Base-by-base conservation (phyloP, 2,329 filamentous ascomycete genomes). In the Exophiala dermatitidis region DNA sequence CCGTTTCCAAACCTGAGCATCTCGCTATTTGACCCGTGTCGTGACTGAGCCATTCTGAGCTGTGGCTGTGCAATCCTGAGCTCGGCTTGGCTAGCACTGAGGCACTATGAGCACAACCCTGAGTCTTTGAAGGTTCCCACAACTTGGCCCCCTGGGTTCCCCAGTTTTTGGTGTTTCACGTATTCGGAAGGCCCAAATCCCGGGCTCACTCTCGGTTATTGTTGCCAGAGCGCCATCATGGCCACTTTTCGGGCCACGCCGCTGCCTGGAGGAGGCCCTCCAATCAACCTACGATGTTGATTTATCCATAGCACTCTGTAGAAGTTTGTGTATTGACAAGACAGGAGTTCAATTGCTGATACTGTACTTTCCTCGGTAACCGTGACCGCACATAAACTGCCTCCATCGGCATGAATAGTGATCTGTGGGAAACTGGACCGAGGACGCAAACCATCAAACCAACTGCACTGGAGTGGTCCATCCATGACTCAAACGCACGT, bases 251-350 rank as follows among this genome's bases (percentile, higher is more conserved):
- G 41, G 41, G 41, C 41, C 12, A 43, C 42, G 28, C 42, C 26
- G 28, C 42, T 30, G 38, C 38, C 38, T 42, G 5, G 38, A 42
- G 38, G 38, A 42, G 38, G 38, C 38, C 9, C 38, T 42, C 38
- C 9, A 42, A 42, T 42, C 9, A 42, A 42, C 38, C 28, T 45
- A 45, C 42, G 42, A 45, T 26, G 28, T 45, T 10, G 42, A 47
- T 47, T 47, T 47, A 47, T 47, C 45, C 31, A 47, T 32, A 47
- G 45, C 42, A 45, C 42, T 45, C 42, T 45, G n/a, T 31, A 45
- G 38, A 42, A 42, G 38, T 42, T 42, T 42, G n/a, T 42, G n/a
- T 46, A 46, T 46, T 46, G 43, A 33, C 7, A 46, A 46, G 43
- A 46, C 43, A 46, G 43, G 19, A 19, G 45, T 47, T 47, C 26